Base-by-base conservation (phyloP, 2,329 filamentous ascomycete species). In the Phoma sp. region DNA sequence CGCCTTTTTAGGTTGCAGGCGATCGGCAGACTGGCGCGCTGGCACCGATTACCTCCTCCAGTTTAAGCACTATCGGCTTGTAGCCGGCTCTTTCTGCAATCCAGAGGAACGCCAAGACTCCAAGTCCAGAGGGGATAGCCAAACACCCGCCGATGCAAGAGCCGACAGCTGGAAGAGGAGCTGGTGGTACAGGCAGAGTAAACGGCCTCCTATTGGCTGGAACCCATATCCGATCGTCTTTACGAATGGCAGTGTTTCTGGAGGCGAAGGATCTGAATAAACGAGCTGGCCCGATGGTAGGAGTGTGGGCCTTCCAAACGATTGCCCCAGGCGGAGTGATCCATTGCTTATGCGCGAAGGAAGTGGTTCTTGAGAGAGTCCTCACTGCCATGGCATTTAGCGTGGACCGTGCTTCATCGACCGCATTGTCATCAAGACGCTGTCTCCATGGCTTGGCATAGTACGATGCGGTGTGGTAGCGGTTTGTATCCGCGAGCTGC, bases 381-480 rank as follows among this genome's bases (percentile, higher is more conserved):
- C 29, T 48, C 19, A 38, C 44, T 22, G 43, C 31, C n/a, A 22
- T 32, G 8, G 22, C 33, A 13, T 27, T 27, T 25, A 38, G 41
- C 12, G 52, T 37, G 25, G 36, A 50, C 36, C 15, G 31, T 44
- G 46, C 46, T 31, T 19, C 40, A 37, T 15, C 46, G 22, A 37
- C 31, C 24, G 29, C 32, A 31, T 39, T 43, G 37, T 45, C 52
- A 50, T 43, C n/a, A 19, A 43, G 32, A 40, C 27, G 29, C 45
- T 25, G 41, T 40, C 32, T 43, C 25, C 17, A 58, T 52, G 52
- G 21, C 58, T 65, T 61, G 53, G 55, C 64, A 64, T 62, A 61
- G 54, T 29, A 51, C 47, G 40, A 53, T 57, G 53, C 45, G 29
- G 52, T 50, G 47, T 46, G 46, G 51, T 39, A 57, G 58, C 53